These are phyloP conservation scores for Plenodomus tracheiphilus DNA, from an alignment of 2,329 filamentous ascomycete species.

Conservation along the genomic window DNA sequence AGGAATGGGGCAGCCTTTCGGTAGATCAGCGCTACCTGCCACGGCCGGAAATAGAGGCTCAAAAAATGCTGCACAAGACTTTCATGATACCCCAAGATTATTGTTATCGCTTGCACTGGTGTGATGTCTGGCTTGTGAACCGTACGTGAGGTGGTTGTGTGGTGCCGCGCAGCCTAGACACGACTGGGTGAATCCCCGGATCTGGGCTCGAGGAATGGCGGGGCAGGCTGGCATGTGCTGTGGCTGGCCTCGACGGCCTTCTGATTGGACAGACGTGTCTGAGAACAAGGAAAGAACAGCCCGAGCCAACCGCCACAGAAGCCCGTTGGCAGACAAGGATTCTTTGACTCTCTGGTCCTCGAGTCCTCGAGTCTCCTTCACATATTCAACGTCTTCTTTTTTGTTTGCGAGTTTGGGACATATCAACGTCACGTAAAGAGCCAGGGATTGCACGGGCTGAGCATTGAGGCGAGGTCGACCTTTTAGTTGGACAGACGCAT, in stretches of 20 bases:
- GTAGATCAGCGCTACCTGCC: constrained; percentile 31
- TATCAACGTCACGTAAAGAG: background rate
- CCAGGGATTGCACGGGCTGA: background rate
- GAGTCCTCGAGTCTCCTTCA: constrained; percentile 8
- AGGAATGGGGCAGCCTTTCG: constrained; percentile 22
- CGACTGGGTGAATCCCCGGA: constrained; percentile 7
- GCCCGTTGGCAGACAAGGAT: background rate
- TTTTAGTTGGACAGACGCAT: background rate
- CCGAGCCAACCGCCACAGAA: constrained; percentile 13
- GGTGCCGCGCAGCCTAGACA: background rate
- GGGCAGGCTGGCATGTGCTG: constrained; percentile 5
- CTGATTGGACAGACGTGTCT: constrained; percentile 7
- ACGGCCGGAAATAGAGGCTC: constrained; percentile 27
- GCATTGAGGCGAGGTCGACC: background rate
- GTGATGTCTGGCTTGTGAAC: background rate
- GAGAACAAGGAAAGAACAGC: constrained; percentile 9
- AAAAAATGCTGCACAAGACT: constrained; percentile 30
- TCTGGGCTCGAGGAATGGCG: constrained; percentile 12
- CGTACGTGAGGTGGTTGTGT: too few species aligned
- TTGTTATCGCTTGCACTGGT: background rate
- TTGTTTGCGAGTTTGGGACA: too few species aligned
- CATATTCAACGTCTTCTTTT: background rate
- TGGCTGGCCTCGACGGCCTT: constrained; percentile 8
- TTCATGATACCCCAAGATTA: constrained; percentile 20
- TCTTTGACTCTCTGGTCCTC: constrained; percentile 1